Base-by-base conservation (phyloP, 768 basidiomycete species). In the Dioszegia aurantiaca region DNA sequence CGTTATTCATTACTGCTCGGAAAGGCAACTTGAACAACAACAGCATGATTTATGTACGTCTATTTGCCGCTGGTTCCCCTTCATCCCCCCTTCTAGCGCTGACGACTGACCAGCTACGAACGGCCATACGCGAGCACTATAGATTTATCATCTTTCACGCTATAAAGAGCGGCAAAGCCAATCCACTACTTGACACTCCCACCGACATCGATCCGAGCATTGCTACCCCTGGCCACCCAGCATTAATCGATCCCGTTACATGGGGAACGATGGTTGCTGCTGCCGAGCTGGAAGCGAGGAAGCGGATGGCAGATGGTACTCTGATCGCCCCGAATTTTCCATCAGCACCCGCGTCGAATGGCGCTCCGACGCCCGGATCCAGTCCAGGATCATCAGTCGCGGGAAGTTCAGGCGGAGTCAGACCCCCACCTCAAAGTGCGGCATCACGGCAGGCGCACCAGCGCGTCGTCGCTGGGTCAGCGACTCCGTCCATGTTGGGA, bases 111-210 rank as follows among this genome's bases (percentile, higher is more conserved):
- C 41, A 56, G 54, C 37, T 51, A 1, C 45, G 53, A 10, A 24
- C 16, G 11, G 23, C 55, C 24, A 61, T 61, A 2, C 23, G 24
- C 24, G 47, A 40, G 1, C 47, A 61, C 28, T 23, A 56, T 19
- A 37, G 47, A 2, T 49, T 33, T 19, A 58, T 61, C 4, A 44
- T 55, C 33, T 17, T 46, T 5, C 28, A 57, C 28, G 37, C 60
- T 11, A n/a, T 61, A 2, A 30, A 45, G 8, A 39, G 30, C 9
- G 51, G 43, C 10, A 46, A 47, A 17, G 42, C 60, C 3, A 61
- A 61, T 30, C 60, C 60, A 11, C 36, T 61, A 31, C 36, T 58
- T 8, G 33, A 41, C n/a, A 30, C 56, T 14, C 60, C 60, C 23
- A 9, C 26, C 9, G 19, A 11, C 11, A 37, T 61, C 26, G 41